phyloP scores from a whole-genome alignment of 805 yeast species.

The Yamadazyma phyllophila region DNA sequence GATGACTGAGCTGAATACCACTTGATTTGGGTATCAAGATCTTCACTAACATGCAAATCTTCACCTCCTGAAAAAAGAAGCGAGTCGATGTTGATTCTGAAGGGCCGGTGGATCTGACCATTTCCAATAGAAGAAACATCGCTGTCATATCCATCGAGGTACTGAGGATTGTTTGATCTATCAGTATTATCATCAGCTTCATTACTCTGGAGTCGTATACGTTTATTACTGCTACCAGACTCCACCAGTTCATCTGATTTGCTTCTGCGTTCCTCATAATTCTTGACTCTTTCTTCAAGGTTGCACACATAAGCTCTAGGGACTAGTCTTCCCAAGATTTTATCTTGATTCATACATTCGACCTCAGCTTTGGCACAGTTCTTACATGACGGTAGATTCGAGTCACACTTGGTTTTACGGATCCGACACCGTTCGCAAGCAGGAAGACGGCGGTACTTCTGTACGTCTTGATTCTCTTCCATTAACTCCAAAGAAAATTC shows the following conservation, averaged over 20 bases:
- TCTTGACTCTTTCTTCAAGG: conserved; percentile 1
- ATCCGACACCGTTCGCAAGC: conserved; percentile 15
- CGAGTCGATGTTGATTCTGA: conserved; percentile 4
- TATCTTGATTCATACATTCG: conserved; percentile 22
- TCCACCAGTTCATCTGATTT: not conserved
- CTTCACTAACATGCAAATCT: conserved; percentile 9
- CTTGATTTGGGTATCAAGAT: conserved; percentile 10
- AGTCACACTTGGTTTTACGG: conserved; percentile 11
- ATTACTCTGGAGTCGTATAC: not conserved
- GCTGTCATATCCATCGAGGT: not conserved
- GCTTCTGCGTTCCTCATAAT: not conserved
- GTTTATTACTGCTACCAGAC: not conserved
- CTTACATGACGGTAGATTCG: conserved; percentile 21
- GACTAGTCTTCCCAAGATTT: conserved; percentile 9
- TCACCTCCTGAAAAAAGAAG: conserved; percentile 5
- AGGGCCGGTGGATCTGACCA: not conserved
- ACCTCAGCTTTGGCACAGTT: conserved; percentile 27
- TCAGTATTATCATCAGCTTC: not conserved
- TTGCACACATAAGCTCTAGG: conserved; percentile 8
- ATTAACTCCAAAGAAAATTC: not conserved
- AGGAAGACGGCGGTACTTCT: conserved; percentile 5
- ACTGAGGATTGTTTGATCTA: not conserved
- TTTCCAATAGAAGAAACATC: not conserved
- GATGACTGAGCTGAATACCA: conserved; percentile 5
- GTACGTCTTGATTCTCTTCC: not conserved